A percentile compares a stretch with the other conserved stretches of the same genome.
Evolutionary conservation across 2,329 filamentous ascomycete species (phyloP).

Genomic region (Fusarium sacchari): DNA sequence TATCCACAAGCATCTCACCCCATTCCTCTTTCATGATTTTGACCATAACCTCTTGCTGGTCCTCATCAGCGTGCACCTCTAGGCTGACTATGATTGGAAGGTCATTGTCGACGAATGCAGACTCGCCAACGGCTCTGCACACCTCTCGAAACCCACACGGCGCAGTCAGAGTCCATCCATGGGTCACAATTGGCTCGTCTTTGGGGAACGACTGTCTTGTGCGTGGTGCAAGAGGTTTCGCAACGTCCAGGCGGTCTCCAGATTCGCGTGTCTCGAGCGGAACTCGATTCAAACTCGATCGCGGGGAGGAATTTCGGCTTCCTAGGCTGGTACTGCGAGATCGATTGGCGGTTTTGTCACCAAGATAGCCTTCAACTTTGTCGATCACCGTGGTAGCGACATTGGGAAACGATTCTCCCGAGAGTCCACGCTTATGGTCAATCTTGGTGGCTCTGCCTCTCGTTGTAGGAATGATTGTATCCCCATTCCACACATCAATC

Average conservation of each 20-base stretch:
- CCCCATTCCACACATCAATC: constrained; percentile 93
- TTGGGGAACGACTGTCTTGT: constrained; percentile 47
- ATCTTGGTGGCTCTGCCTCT: constrained; percentile 52
- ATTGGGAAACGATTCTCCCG: constrained; percentile 58
- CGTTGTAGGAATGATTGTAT: constrained; percentile 51
- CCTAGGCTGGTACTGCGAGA: constrained; percentile 54
- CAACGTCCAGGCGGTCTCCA: constrained; percentile 48
- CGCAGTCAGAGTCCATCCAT: constrained; percentile 84
- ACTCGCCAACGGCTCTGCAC: constrained; percentile 80
- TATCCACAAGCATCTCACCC: constrained; percentile 76
- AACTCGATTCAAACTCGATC: constrained; percentile 44
- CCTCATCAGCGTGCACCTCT: constrained; percentile 84
- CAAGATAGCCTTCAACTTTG: constrained; percentile 49
- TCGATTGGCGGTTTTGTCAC: constrained; percentile 46
- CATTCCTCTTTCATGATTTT: constrained; percentile 93
- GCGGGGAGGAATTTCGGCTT: constrained; percentile 47
- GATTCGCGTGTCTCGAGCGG: constrained; percentile 47
- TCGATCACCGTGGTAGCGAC: constrained; percentile 55
- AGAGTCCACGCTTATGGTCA: constrained; percentile 59
- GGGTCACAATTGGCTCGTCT: constrained; percentile 82
- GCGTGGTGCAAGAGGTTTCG: constrained; percentile 37
- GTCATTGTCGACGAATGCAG: constrained; percentile 78
- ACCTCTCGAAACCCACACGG: constrained; percentile 90
- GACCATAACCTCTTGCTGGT: constrained; percentile 93
- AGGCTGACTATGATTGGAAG: constrained; percentile 91